Evolutionary conservation across 2,329 filamentous ascomycete genomes (phyloP), one percentile per base, ranked within the genome.

Genomic region (Arthrobotrys conoides): DNA sequence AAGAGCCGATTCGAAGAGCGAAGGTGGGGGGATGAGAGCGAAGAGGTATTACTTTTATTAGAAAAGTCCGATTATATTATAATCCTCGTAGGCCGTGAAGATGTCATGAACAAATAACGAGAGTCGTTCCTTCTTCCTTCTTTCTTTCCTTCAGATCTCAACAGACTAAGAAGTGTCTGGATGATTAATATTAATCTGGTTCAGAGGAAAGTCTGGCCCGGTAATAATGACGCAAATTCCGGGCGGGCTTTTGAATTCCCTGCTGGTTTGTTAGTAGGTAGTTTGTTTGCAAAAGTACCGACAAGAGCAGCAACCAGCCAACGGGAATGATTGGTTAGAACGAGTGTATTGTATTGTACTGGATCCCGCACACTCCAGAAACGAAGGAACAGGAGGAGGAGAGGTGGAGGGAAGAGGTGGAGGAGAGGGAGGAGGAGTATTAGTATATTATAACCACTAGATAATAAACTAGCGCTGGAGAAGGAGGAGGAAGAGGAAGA

Each of bases 201-300:
- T n/a, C n/a, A n/a, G n/a, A 55, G 46, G 36, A 9, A 30, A 30
- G 27, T 36, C 51, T 24, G n/a, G 48, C 6, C 53, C 14, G 61
- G 68, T 72, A 78, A 72, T 72, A 72, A 78, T 78, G 75, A 78
- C 75, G 75, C 75, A 78, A 72, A 78, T 68, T 68, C 75, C 68
- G 75, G 53, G 41, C 48, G 46, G 48, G 14, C 41, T 46, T 46
- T 18, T 46, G 12, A 14, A 49, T 72, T 59, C 67, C 51, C 44
- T 38, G 49, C 20, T 18, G 20, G 20, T 20, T 57, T 10, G 22
- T 51, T 51, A 27, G 48, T 51, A 22, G 3, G 48, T 27, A 27
- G n/a, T n/a, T n/a, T n/a, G n/a, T n/a, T n/a, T n/a, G n/a, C n/a
- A 16, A 30, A 30, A 30, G 27, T 51, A 27, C 22, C 22, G 22